phyloP scores from a whole-genome alignment of 225 moss, liverwort and hornwort species.

The Rhytidiadelphus loreus region DNA sequence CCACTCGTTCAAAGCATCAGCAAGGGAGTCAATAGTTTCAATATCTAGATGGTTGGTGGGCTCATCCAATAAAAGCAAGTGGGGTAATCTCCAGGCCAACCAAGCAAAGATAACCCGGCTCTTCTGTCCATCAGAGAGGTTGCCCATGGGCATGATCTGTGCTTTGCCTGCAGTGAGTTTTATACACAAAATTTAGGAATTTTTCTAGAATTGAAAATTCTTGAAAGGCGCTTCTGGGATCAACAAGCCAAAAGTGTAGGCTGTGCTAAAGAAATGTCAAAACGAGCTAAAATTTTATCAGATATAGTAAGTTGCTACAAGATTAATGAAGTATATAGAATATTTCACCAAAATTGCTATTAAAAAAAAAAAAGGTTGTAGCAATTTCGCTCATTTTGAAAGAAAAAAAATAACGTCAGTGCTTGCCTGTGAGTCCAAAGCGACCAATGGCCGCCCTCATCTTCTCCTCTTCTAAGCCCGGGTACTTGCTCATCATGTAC shows the following conservation, averaged over 20 bases:
- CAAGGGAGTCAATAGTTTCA: slow-evolving; percentile 78
- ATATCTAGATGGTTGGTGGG: slow-evolving; percentile 90
- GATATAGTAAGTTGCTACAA: background rate
- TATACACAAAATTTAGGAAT: background rate
- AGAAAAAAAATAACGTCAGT: background rate
- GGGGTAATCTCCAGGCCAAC: slow-evolving; percentile 80
- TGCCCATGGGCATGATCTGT: slow-evolving; percentile 84
- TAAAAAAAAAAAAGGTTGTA: background rate
- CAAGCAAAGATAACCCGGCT: slow-evolving; percentile 84
- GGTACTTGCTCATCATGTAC: slow-evolving; percentile 79
- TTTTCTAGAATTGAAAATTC: background rate
- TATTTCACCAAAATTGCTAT: background rate
- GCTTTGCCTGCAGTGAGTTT: slow-evolving; percentile 2
- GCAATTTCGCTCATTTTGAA: background rate
- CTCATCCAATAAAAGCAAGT: slow-evolving; percentile 68
- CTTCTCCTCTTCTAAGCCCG: slow-evolving; percentile 79
- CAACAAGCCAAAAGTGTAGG: background rate
- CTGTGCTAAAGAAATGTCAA: background rate
- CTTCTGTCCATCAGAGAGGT: slow-evolving; percentile 82
- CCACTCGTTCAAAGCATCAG: slow-evolving; percentile 87
- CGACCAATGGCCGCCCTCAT: slow-evolving; percentile 86
- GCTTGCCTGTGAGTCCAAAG: slow-evolving; percentile 74
- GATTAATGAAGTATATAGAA: background rate
- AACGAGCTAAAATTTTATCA: background rate
- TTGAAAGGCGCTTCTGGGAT: background rate